Conservation (phyloP, 148 eudicot genomes). For the Rheum nobile region DNA sequence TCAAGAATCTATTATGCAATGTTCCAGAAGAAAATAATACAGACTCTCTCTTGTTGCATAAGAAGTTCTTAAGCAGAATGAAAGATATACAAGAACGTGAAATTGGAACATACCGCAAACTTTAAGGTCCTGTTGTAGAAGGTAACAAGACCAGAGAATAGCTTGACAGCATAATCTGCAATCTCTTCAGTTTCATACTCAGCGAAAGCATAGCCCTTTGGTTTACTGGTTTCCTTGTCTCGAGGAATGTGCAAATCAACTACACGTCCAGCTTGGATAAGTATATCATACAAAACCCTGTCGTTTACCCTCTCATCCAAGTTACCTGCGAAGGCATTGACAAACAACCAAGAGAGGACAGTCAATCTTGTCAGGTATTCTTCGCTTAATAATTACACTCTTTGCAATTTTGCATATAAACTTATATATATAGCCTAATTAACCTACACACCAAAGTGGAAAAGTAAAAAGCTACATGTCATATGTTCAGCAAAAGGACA, state of each 20-base stretch:
- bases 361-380: not conserved
- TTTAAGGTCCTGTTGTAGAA: slow-evolving; percentile 69
- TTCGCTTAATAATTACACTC: not conserved
- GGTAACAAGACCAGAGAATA: slow-evolving; percentile 84
- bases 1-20: not conserved
- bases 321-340: slow-evolving; percentile 36
- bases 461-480: not conserved
- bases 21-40: not conserved
- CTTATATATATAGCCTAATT: not conserved
- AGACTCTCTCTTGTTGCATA: not conserved
- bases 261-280: slow-evolving; percentile 88
- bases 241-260: slow-evolving; percentile 76
- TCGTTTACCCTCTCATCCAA: slow-evolving; percentile 85
- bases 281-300: slow-evolving; percentile 87
- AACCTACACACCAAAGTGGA: not conserved
- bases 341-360: not conserved
- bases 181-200: slow-evolving; percentile 83
- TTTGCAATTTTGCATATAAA: not conserved
- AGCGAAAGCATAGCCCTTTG: slow-evolving; percentile 87
- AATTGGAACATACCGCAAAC: slow-evolving; percentile 50
- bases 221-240: slow-evolving; percentile 81
- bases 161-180: slow-evolving; percentile 83
- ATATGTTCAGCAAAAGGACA: not conserved
- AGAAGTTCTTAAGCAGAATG: not conserved
- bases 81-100: not conserved